Evolutionary conservation across 1,284 basidiomycete species (phyloP), one percentile per base, ranked within the genome.

Genomic region (Crocinoboletus sp.): DNA sequence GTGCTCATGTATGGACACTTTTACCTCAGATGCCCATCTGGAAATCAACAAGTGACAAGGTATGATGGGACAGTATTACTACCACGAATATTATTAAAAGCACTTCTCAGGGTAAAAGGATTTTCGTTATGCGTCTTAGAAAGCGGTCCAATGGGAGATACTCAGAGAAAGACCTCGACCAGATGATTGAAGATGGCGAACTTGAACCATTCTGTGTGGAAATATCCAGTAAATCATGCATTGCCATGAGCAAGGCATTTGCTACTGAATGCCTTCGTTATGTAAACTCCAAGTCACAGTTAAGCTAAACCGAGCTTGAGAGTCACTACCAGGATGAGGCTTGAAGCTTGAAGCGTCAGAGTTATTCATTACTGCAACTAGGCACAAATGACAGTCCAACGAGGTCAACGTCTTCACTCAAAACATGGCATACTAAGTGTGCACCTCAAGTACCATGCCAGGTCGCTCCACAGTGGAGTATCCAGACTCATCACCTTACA

Each of bases 191-290:
- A 11, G 52, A 49, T 28, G 65, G 66, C n/a, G 60, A 49, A 5
- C 59, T 76, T 31, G 56, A 60, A 35, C 67, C 70, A 31, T 55
- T 77, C 19, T 71, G 67, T 29, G 51, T 75, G 13, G 61, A 72
- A 40, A 58, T 76, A 16, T 64, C 60, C 3, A 64, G 64, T 13
- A 58, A 48, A 38, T 38, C 54, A 5, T 60, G 60, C 35, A 25
- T 43, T 28, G 38, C 38, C 12, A 37, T 27, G 24, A 67, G 61
- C 41, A 48, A 43, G 22, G 48, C 43, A 17, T 67, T 67, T 27
- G 64, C 58, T 34, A 22, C 47, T 6, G 28, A 50, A 11, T 19
- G 29, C 5, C 53, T 61, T 25, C 45, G 27, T 3, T 65, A 64
- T 20, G 17, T 35, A 2, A 58, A 33, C 33, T n/a, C 41, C 0